Base-by-base conservation (phyloP, 164 flowering plant species). In the Piper longum region DNA sequence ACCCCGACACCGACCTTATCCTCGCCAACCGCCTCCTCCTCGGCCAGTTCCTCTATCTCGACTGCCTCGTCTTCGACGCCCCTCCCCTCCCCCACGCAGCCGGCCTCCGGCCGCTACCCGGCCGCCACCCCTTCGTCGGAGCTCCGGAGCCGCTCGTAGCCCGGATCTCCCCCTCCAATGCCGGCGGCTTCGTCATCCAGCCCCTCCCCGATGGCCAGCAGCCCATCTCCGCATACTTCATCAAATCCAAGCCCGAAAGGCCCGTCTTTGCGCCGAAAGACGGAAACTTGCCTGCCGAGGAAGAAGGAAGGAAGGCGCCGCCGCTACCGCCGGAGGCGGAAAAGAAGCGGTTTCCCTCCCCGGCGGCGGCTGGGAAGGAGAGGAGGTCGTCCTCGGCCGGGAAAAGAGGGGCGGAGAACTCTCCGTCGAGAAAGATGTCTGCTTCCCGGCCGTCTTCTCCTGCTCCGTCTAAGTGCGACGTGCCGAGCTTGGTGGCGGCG, bases 1-100 rank as follows among this genome's bases (percentile, higher is more conserved):
- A 82, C 43, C 76, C 72, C 7, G 97, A 93, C 77, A 77, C 70
- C 66, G 92, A 88, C n/a, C 87, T 89, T 66, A 81, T 93, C 61
- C 86, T 93, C 74, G 64, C 87, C 69, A 90, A 93, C 68, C 84
- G 88, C 39, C 74, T 93, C 54, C 98, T 88, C 69, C 86, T 90
- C 16, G 98, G 98, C 17, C 98, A 90, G 71, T 87, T 93, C 62
- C 80, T 77, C 57, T 82, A 90, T 64, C 77, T 90, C 26, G 95
- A 93, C 36, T 81, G 86, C 59, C 73, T 93, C 71, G 66, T 75
- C 0, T 73, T 84, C 54, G 83, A 80, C 36, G 79, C 85, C 19
- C 91, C 96, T 1, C 90, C 96, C 2, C 77, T 93, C 2, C 99
- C 99, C 1, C 74, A 76, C 1, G 87, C 79, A 11, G 60, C 67